Conservation (phyloP, 345 rosid genomes). For the Pelargonium nanum region DNA sequence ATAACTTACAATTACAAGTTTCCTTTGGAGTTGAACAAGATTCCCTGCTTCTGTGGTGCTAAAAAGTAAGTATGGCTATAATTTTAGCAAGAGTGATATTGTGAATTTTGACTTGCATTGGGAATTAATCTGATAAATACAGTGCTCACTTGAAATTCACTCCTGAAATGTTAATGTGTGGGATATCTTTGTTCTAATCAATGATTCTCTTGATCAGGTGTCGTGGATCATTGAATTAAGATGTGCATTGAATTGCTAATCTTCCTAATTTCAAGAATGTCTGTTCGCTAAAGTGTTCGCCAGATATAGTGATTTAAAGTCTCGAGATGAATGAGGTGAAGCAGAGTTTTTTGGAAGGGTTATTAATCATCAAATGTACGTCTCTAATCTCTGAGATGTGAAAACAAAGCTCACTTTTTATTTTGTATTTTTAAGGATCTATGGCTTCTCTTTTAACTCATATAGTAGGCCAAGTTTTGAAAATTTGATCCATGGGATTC, state of each 20-base stretch:
- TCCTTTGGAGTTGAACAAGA: constrained; percentile 90
- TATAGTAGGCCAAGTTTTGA: neutral
- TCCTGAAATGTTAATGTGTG: neutral
- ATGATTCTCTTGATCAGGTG: constrained; percentile 38
- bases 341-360: neutral
- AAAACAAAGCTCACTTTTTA: neutral
- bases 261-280: constrained; percentile 7
- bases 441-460: neutral
- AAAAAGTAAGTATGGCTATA: constrained; percentile 47
- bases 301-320: neutral
- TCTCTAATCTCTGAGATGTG: neutral
- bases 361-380: neutral
- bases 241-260: constrained; percentile 12
- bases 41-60: constrained; percentile 95
- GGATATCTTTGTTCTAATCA: neutral
- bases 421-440: neutral
- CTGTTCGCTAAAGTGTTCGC: neutral
- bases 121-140: neutral
- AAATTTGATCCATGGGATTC: neutral
- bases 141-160: neutral
- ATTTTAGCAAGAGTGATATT: neutral
- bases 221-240: constrained; percentile 72
- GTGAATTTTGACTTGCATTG: neutral
- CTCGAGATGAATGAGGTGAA: neutral
- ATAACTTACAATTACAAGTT: constrained; percentile 92